Base-by-base conservation (phyloP, 805 yeast species). In the Kuraishia hungarica region DNA sequence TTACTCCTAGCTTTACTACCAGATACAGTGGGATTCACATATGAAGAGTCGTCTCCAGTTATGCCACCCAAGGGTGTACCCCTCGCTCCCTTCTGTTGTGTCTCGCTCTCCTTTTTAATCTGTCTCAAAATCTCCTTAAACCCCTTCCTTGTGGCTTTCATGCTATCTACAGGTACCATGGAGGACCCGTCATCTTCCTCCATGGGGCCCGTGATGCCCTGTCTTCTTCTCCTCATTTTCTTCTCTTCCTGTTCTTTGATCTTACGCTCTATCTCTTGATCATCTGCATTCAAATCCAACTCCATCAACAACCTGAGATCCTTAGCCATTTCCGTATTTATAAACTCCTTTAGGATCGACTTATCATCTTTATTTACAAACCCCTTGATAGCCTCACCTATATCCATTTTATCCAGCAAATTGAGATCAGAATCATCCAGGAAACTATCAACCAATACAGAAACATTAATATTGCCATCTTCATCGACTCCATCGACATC, bases 331-430 rank as follows among this genome's bases (percentile, higher is more conserved):
- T 86, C 89, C 24, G 69, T 66, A 50, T 80, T 80, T 23, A 87
- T 78, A 61, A 81, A 86, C n/a, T 76, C 79, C 48, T 80, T 82
- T 53, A 93, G 71, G 0, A 92, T 83, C 39, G 74, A 72, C 63
- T 86, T 88, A 66, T 92, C 97, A 57, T 91, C 97, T 60, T 88
- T 89, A 50, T 86, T 90, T 2, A 94, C 84, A 65, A 83, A 87
- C 55, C 77, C 78, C 54, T 80, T 78, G 1, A 94, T 80, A 0
- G 96, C 93, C 39, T 83, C 81, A 52, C 82, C 82, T 66, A 92
- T 77, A 0, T 94, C 96, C 11, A 73, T 68, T 59, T 88, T 93
- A 0, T 90, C 87, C n/a, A 93, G 68, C 50, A 93, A 69, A 2
- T 84, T 76, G 50, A 93, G 72, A 54, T 83, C 80, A 54, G 88